These are phyloP conservation scores for Polymyxa betae DNA, from an alignment of 208 protist genomes.

Conservation along the genomic window DNA sequence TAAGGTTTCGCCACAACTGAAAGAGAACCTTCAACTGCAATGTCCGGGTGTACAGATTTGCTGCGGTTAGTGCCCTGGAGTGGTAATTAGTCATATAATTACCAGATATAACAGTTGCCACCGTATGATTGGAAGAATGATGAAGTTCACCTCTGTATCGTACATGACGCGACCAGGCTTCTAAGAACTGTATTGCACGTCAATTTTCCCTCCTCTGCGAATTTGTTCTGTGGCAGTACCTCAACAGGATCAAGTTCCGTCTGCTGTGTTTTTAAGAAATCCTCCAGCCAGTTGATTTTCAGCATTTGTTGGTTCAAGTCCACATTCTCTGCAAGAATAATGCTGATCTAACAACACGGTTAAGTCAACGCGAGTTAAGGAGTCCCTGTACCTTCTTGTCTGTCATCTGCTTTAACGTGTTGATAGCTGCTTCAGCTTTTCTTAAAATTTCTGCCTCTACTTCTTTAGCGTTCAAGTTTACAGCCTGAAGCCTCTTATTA, in stretches of 20 bases:
- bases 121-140: not conserved
- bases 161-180: slow-evolving; percentile 43
- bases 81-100: not conserved
- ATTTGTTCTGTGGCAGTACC: not conserved
- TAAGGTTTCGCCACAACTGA: not conserved
- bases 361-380: not conserved
- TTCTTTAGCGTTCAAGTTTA: slow-evolving; percentile 40
- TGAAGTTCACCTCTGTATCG: slow-evolving; percentile 1
- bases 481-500: not conserved
- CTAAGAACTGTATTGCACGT: not conserved
- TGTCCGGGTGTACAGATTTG: slow-evolving; percentile 1
- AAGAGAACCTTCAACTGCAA: not conserved
- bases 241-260: not conserved
- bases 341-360: not conserved
- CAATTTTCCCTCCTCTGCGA: not conserved
- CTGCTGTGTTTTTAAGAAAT: slow-evolving; percentile 19
- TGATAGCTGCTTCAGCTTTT: not conserved
- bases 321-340: not conserved
- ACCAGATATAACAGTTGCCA: not conserved
- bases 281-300: slow-evolving; percentile 27
- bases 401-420: not conserved
- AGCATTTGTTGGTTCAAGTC: not conserved
- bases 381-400: not conserved
- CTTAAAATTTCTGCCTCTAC: not conserved
- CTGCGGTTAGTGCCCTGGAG: not conserved